Conservation (phyloP, 306 rosid genomes). For the Pterocarpus macrocarpus region DNA sequence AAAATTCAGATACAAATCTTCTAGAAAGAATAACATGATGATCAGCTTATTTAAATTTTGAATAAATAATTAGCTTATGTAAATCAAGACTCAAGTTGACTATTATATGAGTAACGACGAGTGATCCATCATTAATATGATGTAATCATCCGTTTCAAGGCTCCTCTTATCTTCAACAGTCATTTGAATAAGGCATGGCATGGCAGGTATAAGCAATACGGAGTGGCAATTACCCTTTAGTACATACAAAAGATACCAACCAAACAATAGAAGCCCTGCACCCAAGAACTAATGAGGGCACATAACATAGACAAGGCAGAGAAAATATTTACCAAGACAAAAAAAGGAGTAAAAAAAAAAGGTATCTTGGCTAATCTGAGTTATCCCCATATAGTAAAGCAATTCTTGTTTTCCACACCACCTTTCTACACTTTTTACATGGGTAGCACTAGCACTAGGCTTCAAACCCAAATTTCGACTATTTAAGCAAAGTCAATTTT, state of each 20-base stretch:
- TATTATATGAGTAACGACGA: neutral
- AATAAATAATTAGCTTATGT: constrained; percentile 10
- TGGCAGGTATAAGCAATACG: neutral
- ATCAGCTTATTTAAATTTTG: neutral
- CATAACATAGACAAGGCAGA: neutral
- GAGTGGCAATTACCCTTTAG: constrained; percentile 15
- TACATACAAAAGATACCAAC: neutral
- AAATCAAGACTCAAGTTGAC: neutral
- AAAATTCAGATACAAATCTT: constrained; percentile 31
- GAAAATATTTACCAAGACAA: neutral
- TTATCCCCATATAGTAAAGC: neutral
- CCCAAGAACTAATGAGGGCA: neutral
- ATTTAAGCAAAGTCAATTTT: constrained; percentile 37
- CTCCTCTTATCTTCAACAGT: neutral
- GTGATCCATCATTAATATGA: neutral
- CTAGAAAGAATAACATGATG: constrained; percentile 20
- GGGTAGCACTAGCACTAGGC: constrained; percentile 4
- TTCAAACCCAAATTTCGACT: constrained; percentile 6
- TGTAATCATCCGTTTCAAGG: constrained; percentile 6
- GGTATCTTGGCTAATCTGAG: constrained; percentile 12
- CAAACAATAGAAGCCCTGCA: neutral
- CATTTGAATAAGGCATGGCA: neutral
- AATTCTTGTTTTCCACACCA: constrained; percentile 35
- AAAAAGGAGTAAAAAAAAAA: neutral
- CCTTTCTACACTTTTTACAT: constrained; percentile 24